A percentile compares a stretch with the other conserved stretches of the same genome.
These are phyloP conservation scores for Lachancea fermentati DNA, from an alignment of 805 yeast species.

Conservation along the genomic window DNA sequence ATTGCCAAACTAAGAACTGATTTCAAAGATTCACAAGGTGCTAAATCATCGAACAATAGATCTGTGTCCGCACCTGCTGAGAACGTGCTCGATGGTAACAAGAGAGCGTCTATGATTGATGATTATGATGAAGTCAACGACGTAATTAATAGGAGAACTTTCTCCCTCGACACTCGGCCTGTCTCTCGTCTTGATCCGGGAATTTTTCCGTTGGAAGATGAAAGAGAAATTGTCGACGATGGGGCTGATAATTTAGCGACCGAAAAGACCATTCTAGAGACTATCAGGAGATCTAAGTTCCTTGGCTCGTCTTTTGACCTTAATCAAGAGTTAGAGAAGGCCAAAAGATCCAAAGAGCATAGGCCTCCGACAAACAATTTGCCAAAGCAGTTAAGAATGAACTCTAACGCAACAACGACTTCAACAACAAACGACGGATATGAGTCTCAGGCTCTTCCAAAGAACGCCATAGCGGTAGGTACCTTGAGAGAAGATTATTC, in stretches of 20 bases:
- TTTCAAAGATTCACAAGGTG: conserved; percentile 4
- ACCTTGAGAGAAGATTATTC: conserved; percentile 17
- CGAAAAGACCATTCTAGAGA: conserved; percentile 35
- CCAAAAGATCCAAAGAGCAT: conserved; percentile 11
- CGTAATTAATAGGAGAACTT: conserved; percentile 33
- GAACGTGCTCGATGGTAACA: conserved; percentile 6
- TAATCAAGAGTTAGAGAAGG: conserved; percentile 26
- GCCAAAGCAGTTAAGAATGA: background rate
- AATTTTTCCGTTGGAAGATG: conserved; percentile 22
- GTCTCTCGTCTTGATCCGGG: conserved; percentile 41
- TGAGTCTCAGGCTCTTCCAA: conserved; percentile 23
- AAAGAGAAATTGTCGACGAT: conserved; percentile 20
- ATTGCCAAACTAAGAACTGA: conserved; percentile 19
- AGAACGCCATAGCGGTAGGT: conserved; percentile 24
- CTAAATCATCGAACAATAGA: conserved; percentile 21
- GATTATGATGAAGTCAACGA: conserved; percentile 24
- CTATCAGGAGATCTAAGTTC: conserved; percentile 41
- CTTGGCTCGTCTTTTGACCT: conserved; percentile 38
- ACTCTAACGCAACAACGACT: conserved; percentile 7
- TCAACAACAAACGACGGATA: conserved; percentile 14
- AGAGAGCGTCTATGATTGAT: conserved; percentile 19
- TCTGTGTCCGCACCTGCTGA: conserved; percentile 36
- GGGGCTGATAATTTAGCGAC: conserved; percentile 21
- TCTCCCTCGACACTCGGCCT: conserved; percentile 39
- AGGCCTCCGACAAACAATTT: conserved; percentile 5